phyloP scores from a whole-genome alignment of 2,329 filamentous ascomycete species.

The Xenosphaeropsis pyriputrescens region DNA sequence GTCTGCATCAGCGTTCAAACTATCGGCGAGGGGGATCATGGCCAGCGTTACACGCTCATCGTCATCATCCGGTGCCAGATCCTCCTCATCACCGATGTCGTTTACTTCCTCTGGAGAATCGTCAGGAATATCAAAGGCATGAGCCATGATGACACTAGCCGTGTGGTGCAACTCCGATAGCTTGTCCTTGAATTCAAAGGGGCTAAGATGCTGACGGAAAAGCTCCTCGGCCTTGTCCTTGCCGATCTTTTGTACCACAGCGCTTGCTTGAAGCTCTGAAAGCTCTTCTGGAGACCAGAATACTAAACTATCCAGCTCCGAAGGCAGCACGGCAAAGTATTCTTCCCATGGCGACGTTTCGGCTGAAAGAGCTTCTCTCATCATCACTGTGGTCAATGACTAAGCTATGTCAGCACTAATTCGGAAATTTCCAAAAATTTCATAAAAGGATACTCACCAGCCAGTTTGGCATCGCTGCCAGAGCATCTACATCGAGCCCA shows the following conservation, averaged over 20 bases:
- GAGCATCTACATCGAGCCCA: neutral
- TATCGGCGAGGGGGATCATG: conserved; percentile 58
- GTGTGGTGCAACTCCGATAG: conserved; percentile 31
- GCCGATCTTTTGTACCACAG: conserved; percentile 50
- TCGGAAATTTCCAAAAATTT: too few relatives aligned
- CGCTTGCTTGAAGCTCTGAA: conserved; percentile 44
- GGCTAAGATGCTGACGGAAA: conserved; percentile 37
- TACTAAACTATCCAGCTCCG: conserved; percentile 50
- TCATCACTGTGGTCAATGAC: conserved; percentile 13
- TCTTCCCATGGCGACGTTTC: conserved; percentile 23
- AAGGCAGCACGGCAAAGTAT: conserved; percentile 48
- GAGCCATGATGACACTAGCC: conserved; percentile 58
- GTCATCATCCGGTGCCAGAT: conserved; percentile 28
- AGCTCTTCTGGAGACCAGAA: conserved; percentile 52
- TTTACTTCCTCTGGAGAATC: conserved; percentile 22
- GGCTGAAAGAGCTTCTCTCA: conserved; percentile 8
- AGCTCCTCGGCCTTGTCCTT: conserved; percentile 40
- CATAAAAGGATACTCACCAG: conserved; percentile 15
- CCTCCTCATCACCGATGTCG: conserved; percentile 27
- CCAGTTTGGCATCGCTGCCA: conserved; percentile 30
- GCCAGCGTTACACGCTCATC: conserved; percentile 34
- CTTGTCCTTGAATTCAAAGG: conserved; percentile 21
- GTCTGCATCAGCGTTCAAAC: conserved; percentile 55
- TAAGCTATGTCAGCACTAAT: conserved; percentile 3
- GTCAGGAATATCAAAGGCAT: conserved; percentile 48